Conservation (phyloP, 345 rosid species). For the Aquilaria sinensis region DNA sequence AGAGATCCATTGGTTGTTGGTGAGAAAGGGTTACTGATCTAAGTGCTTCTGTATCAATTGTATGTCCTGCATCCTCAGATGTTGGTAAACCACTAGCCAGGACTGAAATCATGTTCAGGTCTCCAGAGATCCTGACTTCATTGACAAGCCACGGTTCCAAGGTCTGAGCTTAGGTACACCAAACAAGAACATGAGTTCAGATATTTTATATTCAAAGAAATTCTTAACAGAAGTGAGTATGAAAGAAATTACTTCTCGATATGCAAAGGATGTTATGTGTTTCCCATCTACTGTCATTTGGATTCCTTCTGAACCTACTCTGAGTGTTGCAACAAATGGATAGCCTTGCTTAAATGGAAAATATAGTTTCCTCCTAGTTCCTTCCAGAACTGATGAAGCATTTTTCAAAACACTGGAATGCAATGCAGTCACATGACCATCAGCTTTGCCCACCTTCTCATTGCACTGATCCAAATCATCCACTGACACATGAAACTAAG, state of each 20-base stretch:
- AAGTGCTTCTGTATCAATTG: slow-evolving; percentile 59
- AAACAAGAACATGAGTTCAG: slow-evolving; percentile 13
- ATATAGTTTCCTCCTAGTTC: slow-evolving; percentile 41
- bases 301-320: slow-evolving; percentile 90
- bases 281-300: slow-evolving; percentile 97
- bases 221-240: slow-evolving; percentile 9
- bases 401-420: slow-evolving; percentile 32
- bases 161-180: slow-evolving; percentile 44
- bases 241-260: slow-evolving; percentile 66
- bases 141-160: slow-evolving; percentile 96
- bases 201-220: slow-evolving; percentile 1
- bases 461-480: slow-evolving; percentile 90
- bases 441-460: slow-evolving; percentile 71
- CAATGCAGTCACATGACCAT: slow-evolving; percentile 24
- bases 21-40: slow-evolving; percentile 59
- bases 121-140: slow-evolving; percentile 83
- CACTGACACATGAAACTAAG: slow-evolving; percentile 31
- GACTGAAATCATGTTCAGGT: slow-evolving; percentile 59
- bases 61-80: slow-evolving; percentile 78
- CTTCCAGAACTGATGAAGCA: slow-evolving; percentile 26
- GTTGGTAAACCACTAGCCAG: slow-evolving; percentile 91
- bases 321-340: slow-evolving; percentile 81
- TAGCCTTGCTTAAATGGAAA: slow-evolving; percentile 88
- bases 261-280: slow-evolving; percentile 91
- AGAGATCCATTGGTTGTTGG: slow-evolving; percentile 54